A percentile compares a stretch with the other conserved stretches of the same genome.
Conservation (phyloP, 495 filamentous ascomycete genomes). For the Penicillium pancosmium region DNA sequence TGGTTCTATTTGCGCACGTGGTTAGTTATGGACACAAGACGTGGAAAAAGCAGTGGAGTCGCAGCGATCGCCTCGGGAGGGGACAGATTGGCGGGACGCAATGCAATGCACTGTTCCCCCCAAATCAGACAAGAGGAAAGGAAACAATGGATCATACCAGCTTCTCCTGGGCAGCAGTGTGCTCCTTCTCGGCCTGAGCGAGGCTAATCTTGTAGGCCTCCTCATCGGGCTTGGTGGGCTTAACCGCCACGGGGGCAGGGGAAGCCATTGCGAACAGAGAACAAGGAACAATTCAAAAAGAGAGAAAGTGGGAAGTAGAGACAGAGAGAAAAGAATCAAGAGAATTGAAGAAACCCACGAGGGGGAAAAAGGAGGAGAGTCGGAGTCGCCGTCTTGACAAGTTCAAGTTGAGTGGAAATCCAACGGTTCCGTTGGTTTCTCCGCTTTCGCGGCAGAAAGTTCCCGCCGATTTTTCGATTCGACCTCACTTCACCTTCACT, state of each 20-base stretch:
- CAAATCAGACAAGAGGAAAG: conserved; percentile 2
- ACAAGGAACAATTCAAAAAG: conserved; percentile 17
- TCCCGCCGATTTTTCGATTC: conserved; percentile 35
- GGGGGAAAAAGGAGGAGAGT: conserved; percentile 22
- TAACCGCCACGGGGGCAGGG: conserved; percentile 45
- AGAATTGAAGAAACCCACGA: conserved; percentile 14
- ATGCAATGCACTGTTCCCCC: neutral
- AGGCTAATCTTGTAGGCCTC: conserved; percentile 63
- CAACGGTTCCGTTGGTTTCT: conserved; percentile 37
- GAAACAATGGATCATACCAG: conserved; percentile 62
- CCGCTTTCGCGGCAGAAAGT: conserved; percentile 39
- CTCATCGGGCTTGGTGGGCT: conserved; percentile 59
- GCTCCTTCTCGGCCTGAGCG: conserved; percentile 79
- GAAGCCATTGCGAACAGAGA: conserved; percentile 38
- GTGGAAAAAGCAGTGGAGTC: neutral
- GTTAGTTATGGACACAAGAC: neutral
- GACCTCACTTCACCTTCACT: conserved; percentile 19
- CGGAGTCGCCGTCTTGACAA: conserved; percentile 2
- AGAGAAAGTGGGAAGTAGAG: conserved; percentile 13
- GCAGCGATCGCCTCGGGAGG: neutral
- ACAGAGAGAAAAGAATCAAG: conserved; percentile 18
- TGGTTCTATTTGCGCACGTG: conserved; percentile 61
- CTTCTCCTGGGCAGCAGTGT: conserved; percentile 69
- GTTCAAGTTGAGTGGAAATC: conserved; percentile 15
- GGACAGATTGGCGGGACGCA: neutral